Percentiles rank a stretch among this genome's conserved stretches.
Evolutionary conservation across 2,329 filamentous ascomycete species (phyloP).

Genomic region (Verticillium zaregamsianum): DNA sequence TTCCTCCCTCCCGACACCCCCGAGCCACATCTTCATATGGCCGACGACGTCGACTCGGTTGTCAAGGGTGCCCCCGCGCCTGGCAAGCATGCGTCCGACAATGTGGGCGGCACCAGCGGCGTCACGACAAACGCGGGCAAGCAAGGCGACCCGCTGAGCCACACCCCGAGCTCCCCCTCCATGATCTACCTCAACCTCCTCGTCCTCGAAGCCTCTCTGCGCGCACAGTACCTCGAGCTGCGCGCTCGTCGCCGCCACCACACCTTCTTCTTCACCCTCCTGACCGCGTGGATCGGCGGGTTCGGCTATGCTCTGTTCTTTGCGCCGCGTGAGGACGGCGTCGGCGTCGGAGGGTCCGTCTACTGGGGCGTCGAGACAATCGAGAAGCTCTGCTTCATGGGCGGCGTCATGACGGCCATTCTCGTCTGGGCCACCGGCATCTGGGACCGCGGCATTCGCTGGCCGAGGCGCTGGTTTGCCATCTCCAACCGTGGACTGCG

Average conservation of each 20-base stretch:
- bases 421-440: slow-evolving; percentile 94
- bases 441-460: slow-evolving; percentile 91
- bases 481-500: slow-evolving; percentile 86
- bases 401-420: slow-evolving; percentile 79
- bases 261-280: slow-evolving; percentile 81
- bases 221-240: slow-evolving; percentile 87
- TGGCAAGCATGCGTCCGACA: slow-evolving; percentile 39
- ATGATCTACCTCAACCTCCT: slow-evolving; percentile 98
- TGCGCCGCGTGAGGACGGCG: slow-evolving; percentile 91
- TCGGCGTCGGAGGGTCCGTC: slow-evolving; percentile 83
- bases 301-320: slow-evolving; percentile 92
- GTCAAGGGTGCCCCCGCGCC: slow-evolving; percentile 83
- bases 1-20: not conserved
- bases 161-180: slow-evolving; percentile 82
- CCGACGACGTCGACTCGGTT: slow-evolving; percentile 71
- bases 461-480: slow-evolving; percentile 87
- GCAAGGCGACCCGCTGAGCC: slow-evolving; percentile 67
- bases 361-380: slow-evolving; percentile 94
- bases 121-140: slow-evolving; percentile 36
- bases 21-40: slow-evolving; percentile 36
- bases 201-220: slow-evolving; percentile 90
- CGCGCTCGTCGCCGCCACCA: slow-evolving; percentile 86
- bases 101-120: slow-evolving; percentile 30
- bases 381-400: slow-evolving; percentile 88
- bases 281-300: slow-evolving; percentile 74